Base-by-base conservation (phyloP, 1,139 yeast species). In the Geotrichum siamense region DNA sequence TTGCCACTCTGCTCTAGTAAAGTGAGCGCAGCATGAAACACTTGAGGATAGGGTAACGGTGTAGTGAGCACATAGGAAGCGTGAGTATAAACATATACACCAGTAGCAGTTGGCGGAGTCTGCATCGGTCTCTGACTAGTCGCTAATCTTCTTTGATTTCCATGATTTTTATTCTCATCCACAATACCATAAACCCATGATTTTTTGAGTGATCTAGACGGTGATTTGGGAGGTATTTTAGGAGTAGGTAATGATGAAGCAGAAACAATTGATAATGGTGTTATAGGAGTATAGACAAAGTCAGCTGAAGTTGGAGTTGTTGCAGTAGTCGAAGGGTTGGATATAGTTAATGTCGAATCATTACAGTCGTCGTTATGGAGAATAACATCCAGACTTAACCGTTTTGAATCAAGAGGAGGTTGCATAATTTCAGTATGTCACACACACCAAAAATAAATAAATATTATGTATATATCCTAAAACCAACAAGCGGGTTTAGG, bases 171-270 rank as follows among this genome's bases (percentile, higher is more conserved):
- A n/a, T n/a, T n/a, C n/a, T n/a, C n/a, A n/a, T n/a, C n/a, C n/a
- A n/a, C n/a, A n/a, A 33, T 10, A 33, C 19, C 21, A 21, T 33
- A 26, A 16, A 33, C 21, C 37, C 37, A 33, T 21, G 37, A 12
- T 21, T 33, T 33, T 33, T 20, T 19, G 16, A 6, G 21, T 3
- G 37, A 10, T 8, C 37, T 25, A 8, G 37, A 33, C n/a, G 37
- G 37, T 10, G 37, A 33, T 21, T 33, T 33, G 5, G 19, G 37
- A 20, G 37, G 37, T n/a, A 33, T 33, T 6, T 25, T 26, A 5
- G 34, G 34, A 13, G 34, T 25, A 20, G 27, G 6, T 4, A 33
- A 26, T n/a, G n/a, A n/a, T n/a, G n/a, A n/a, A n/a, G 10, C 8
- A 25, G 12, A 25, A 12, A 25, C 8, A 12, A 12, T n/a, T 4